phyloP scores from a whole-genome alignment of 768 basidiomycete species.

The Tubosaeta sp. region DNA sequence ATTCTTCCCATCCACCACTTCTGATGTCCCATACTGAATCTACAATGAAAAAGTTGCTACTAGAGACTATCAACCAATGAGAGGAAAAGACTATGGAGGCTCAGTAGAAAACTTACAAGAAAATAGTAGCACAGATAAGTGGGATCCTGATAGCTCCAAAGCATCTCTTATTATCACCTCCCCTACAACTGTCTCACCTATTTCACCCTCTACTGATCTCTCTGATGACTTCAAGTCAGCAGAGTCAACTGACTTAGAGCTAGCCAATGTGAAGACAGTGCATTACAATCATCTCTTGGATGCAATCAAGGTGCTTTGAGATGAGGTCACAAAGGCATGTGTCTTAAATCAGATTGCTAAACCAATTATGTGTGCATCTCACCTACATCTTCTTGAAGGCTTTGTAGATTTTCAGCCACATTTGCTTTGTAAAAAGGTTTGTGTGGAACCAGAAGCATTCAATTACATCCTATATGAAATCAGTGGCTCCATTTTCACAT shows the following conservation, averaged over 20 bases:
- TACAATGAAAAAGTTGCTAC: too few species aligned
- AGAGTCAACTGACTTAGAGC: neutral
- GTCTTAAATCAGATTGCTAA: neutral
- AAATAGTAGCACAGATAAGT: too few species aligned
- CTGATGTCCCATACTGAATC: too few species aligned
- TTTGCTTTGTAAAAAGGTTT: conserved; percentile 24
- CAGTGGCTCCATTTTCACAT: conserved; percentile 12
- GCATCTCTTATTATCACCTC: neutral
- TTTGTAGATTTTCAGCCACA: conserved; percentile 7
- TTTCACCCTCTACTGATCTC: neutral
- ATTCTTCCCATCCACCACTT: too few species aligned
- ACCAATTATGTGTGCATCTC: neutral
- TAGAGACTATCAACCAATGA: too few species aligned
- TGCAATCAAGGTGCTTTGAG: neutral
- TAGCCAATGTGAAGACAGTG: too few species aligned
- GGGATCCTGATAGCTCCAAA: too few species aligned
- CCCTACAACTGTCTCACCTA: neutral
- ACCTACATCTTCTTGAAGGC: neutral
- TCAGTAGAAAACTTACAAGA: too few species aligned
- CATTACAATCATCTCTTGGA: neutral
- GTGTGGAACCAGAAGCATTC: conserved; percentile 23
- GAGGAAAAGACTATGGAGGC: too few species aligned
- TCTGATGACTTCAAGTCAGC: neutral
- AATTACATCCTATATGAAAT: conserved; percentile 20
- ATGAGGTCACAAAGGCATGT: neutral